Evolutionary conservation across 352 stramenopile genomes (phyloP).

Genomic region (Phytopythium cucurbitacearum): DNA sequence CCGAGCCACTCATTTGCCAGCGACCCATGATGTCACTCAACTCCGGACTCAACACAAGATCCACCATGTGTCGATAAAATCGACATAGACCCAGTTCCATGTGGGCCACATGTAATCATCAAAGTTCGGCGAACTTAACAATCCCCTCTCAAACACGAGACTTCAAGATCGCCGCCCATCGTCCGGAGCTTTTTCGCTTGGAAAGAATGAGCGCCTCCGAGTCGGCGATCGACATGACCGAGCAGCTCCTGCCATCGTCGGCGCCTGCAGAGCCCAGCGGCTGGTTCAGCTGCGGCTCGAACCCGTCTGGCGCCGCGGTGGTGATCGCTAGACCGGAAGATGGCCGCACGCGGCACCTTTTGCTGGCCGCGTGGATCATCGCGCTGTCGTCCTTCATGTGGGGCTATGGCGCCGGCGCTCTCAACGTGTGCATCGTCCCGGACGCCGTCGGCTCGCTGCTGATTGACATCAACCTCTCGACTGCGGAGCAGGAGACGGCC

Average conservation of each 20-base stretch:
- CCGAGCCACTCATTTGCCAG: too few species aligned
- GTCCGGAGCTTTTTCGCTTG: too few species aligned
- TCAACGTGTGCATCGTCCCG: constrained; percentile 79
- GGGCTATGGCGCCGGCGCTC: constrained; percentile 59
- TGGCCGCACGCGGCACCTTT: constrained; percentile 24
- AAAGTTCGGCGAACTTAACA: constrained; percentile 2
- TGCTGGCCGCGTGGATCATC: constrained; percentile 53
- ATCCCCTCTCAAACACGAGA: background rate
- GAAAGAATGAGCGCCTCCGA: too few species aligned
- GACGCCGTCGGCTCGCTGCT: constrained; percentile 69
- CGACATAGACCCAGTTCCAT: too few species aligned
- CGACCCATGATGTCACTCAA: too few species aligned
- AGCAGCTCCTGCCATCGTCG: constrained; percentile 29
- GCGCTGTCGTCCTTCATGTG: constrained; percentile 79
- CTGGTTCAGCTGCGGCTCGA: constrained; percentile 1
- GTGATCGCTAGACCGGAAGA: background rate
- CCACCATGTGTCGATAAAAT: too few species aligned
- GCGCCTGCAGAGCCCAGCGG: constrained; percentile 10
- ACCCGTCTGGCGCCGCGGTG: background rate
- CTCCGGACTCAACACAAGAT: too few species aligned
- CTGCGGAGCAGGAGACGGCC: constrained; percentile 64
- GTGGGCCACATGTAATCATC: background rate
- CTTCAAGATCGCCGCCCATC: background rate
- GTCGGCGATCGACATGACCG: constrained; percentile 31
- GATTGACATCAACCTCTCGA: constrained; percentile 67